Evolutionary conservation across 1,284 basidiomycete species (phyloP), one percentile per base, ranked within the genome.

Genomic region (Cystobasidiaceae sp.): DNA sequence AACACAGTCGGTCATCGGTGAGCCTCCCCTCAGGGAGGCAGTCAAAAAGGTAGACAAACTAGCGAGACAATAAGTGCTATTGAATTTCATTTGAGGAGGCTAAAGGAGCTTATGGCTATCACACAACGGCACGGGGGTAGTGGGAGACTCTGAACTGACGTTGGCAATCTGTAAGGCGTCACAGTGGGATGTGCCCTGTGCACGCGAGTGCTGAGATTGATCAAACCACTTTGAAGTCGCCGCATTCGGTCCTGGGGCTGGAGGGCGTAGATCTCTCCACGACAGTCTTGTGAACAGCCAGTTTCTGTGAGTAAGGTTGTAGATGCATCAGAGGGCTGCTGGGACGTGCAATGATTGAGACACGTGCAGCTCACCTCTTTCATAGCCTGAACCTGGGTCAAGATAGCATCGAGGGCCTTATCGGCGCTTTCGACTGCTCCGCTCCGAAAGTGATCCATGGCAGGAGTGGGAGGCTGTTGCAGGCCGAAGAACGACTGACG

Each of bases 391-490:
- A 66, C 63, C 45, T 66, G 63, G 1, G 51, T 48, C 13, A 66
- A 21, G n/a, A 66, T 21, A n/a, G 55, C 55, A 44, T 66, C 63
- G 17, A 66, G 39, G 28, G 63, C 63, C 48, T 44, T 66, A 41
- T 66, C 63, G 25, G 63, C 63, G 30, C 46, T 66, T 34, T 66
- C 63, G n/a, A 66, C 55, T 15, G 63, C 63, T 9, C 27, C 17
- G 19, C 44, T 56, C 32, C 49, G 48, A 27, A 58, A 33, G 37
- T 27, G 11, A 4, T 51, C 63, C 13, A 45, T 27, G 9, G 32
- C 30, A 32, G 50, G 51, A 41, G 30, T 17, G 7, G 33, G 44
- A 19, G 51, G 23, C 28, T 63, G 60, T 19, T 28, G 23, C 19
- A 43, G 41, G 6, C 39, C 19, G 9, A 28, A 44, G 59, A 49